Evolutionary conservation across 441 rosid genomes (phyloP), one percentile per base, ranked within the genome.

Genomic region (Brassica hybrid): DNA sequence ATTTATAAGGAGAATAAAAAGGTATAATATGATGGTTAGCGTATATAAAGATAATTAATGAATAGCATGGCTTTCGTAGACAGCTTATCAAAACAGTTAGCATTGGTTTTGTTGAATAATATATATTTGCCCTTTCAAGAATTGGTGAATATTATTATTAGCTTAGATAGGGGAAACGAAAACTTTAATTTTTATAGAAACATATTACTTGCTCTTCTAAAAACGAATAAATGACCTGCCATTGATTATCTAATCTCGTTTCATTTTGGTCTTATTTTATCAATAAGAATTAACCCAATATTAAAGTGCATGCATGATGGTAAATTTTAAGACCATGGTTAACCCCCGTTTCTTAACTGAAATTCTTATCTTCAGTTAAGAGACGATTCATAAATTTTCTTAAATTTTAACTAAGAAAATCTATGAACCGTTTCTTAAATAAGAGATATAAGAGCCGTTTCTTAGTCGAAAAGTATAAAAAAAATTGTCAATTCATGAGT

Each of bases 1-100:
- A 77, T 77, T 56, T 71, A 77, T 77, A 77, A 65, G 76, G 71
- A 77, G 76, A 56, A 58, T 14, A 54, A 48, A 59, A 62, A 36
- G 21, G 19, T 14, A 52, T n/a, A 69, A 14, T 21, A 7, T 50
- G 56, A 48, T 64, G 71, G 48, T 63, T 25, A 14, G 21, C 70
- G 58, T 48, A 75, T 75, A 32, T 1, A 41, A 27, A 27, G 73
- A 75, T 38, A 41, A 23, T 67, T 67, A 58, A 21, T 74, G 21
- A 41, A 57, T 36, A 60, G n/a, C n/a, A 30, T 75, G 62, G 61
- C 59, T 60, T 75, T 61, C 10, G 54, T 30, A 30, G 3, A 60
- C 41, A 65, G n/a, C 74, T 75, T 68, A 76, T 68, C 63, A 6
- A 18, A 68, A 21, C 32, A 27, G 32, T 59, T 27, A 27, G 32